phyloP scores from a whole-genome alignment of 768 basidiomycete genomes.

The Boletus sp. region DNA sequence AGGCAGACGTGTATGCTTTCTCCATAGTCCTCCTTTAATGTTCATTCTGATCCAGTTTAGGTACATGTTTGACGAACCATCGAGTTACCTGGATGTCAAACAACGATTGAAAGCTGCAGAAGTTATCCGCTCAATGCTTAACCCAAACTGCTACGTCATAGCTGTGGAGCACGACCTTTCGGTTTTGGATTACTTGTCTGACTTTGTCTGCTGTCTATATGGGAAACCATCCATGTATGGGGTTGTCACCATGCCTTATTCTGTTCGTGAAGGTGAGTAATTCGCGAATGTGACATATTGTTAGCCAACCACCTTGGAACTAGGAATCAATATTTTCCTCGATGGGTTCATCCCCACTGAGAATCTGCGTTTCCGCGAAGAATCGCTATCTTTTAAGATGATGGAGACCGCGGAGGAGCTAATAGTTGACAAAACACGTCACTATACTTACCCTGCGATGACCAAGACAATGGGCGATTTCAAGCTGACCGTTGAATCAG shows the following conservation, averaged over 20 bases:
- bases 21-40: neutral
- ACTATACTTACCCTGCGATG: slow-evolving; percentile 93
- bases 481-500: slow-evolving; percentile 90
- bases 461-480: slow-evolving; percentile 94
- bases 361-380: slow-evolving; percentile 96
- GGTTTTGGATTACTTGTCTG: slow-evolving; percentile 96
- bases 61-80: slow-evolving; percentile 99
- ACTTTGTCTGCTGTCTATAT: slow-evolving; percentile 97
- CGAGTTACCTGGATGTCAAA: slow-evolving; percentile 95
- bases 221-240: slow-evolving; percentile 98
- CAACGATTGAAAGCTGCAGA: slow-evolving; percentile 94
- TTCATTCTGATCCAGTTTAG: slow-evolving; percentile 37
- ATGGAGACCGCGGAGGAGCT: slow-evolving; percentile 94
- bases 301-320: neutral
- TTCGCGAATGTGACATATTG: neutral
- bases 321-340: slow-evolving; percentile 99
- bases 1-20: slow-evolving; percentile 83
- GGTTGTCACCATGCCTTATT: slow-evolving; percentile 98
- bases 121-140: slow-evolving; percentile 86
- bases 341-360: slow-evolving; percentile 99
- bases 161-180: slow-evolving; percentile 99
- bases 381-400: slow-evolving; percentile 96
- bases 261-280: slow-evolving; percentile 86
- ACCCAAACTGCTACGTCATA: slow-evolving; percentile 86
- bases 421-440: slow-evolving; percentile 79